Evolutionary conservation across 441 rosid genomes (phyloP), one percentile per base, ranked within the genome.

Genomic region (Syzygium syzygioides): DNA sequence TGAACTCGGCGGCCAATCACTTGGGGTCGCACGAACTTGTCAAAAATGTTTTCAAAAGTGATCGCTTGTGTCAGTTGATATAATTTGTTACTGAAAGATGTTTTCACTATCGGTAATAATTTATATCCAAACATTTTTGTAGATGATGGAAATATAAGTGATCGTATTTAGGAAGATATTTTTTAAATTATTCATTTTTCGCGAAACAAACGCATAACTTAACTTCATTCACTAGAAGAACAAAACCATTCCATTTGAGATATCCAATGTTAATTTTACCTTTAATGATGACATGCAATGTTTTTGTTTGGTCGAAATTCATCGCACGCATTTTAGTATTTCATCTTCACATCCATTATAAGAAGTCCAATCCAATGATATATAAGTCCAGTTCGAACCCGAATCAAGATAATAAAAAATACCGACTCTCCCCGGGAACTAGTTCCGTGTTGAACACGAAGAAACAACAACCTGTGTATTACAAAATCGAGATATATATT

Each of bases 121-220:
- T 17, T 54, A 55, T 55, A 1, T 19, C 4, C 7, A 55, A 19
- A 55, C 4, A 19, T 55, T 55, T 55, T 45, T 10, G 3, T 19
- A 9, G 8, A 55, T 1, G 13, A 23, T 4, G 14, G 1, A 23
- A 9, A 57, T 57, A 57, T 57, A 59, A 59, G n/a, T 3, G 13
- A 25, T 59, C 6, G 11, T 2, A 25, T 25, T 26, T 4, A 59
- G 2, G 0, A 1, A 59, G 26, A 25, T 59, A 2, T 11, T 59
- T 57, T 59, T 26, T 14, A 23, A 41, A 41, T 34, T 4, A 6
- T 76, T 76, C 1, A 41, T 37, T 2, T 71, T 37, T 20, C 3
- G 3, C 1, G 25, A 71, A 71, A 41, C 1, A 0, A 37, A 12
- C 0, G 0, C 9, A 6, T 76, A 13, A 23, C 14, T 37, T 76